Evolutionary conservation across 1,284 basidiomycete genomes (phyloP), one percentile per base, ranked within the genome.

Genomic region (Rhodotorula sp.): DNA sequence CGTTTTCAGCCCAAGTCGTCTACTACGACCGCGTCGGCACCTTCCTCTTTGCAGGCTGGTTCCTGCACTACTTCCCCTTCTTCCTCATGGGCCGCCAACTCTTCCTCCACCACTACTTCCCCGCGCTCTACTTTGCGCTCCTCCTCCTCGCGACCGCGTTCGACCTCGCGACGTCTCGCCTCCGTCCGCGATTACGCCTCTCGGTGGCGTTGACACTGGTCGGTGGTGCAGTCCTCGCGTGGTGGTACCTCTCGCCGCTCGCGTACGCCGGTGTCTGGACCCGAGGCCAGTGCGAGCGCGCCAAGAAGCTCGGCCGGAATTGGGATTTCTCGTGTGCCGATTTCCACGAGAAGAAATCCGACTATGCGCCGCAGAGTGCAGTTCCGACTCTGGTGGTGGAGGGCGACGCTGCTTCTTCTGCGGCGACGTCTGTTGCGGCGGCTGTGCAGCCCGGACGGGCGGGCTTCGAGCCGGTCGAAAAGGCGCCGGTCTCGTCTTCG

Each of bases 101-200:
- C 59, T 98, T 98, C 87, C 82, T 98, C 43, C 95, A 98, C 81
- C 95, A 98, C 83, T 97, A 98, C 81, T 90, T 97, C 81, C 95
- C 95, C 0, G 93, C 96, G 0, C 85, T 99, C 21, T 99, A 97
- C 82, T 98, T 95, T 80, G 89, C 92, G 29, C 89, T 98, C 76
- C 86, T 99, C 15, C 84, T 94, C 39, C 85, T 87, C 46, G 90
- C 90, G 65, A 86, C 85, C 3, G 85, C 91, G 2, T 97, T 98
- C 78, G 97, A 99, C 81, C 86, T 93, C 57, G 81, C 88, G 51
- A 97, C 94, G 0, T 90, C 90, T 46, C 86, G 86, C 1, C 83
- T 98, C 15, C 86, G 90, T 23, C 91, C 93, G 0, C 85, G 88
- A 34, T 83, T 91, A 31, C 86, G 95, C 16, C 82, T 97, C 46